Base-by-base conservation (phyloP, 495 filamentous ascomycete species). In the Aspergillus conjunctus region DNA sequence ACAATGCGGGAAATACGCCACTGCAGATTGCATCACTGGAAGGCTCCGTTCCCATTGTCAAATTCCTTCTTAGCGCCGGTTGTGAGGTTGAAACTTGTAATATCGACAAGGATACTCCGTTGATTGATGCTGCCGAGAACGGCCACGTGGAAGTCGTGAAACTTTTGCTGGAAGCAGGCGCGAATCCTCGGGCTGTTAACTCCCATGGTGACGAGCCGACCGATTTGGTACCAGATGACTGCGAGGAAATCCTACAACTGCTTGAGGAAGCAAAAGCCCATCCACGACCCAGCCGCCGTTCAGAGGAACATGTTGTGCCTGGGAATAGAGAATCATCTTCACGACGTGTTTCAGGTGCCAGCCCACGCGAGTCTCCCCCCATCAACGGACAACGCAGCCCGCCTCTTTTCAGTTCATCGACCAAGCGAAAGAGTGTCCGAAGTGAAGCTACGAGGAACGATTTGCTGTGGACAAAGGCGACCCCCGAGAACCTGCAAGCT, bases 121-220 rank as follows among this genome's bases (percentile, higher is more conserved):
- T 98, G 33, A 89, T 98, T 44, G 94, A 98, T 78, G 94, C 94
- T 0, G 90, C 97, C 30, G 93, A 97, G 65, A 98, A 98, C 68
- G 89, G 91, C 1, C 91, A 98, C 68, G 69, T 95, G 5, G 91
- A 88, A n/a, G 92, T 97, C 11, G 91, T 98, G 18, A 90, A 87
- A 68, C 79, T 95, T 11, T 74, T 97, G 30, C 81, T 98, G 9
- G 85, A 88, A 33, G 90, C 90, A 21, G 91, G 92, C 32, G 92
- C 93, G 7, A 93, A 98, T 65, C 95, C 94, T 18, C 87, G 90
- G 44, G 88, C 89, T 58, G 83, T 91, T 15, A 97, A 98, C 70
- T 86, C 86, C 2, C 87, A 91, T 64, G 94, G 94, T 7, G 85
- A 93, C 67, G 90, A 94, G 59, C 92, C 93, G 2, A 83, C 93